Base-by-base conservation (phyloP, 805 yeast genomes). In the Candida nanaspora region DNA sequence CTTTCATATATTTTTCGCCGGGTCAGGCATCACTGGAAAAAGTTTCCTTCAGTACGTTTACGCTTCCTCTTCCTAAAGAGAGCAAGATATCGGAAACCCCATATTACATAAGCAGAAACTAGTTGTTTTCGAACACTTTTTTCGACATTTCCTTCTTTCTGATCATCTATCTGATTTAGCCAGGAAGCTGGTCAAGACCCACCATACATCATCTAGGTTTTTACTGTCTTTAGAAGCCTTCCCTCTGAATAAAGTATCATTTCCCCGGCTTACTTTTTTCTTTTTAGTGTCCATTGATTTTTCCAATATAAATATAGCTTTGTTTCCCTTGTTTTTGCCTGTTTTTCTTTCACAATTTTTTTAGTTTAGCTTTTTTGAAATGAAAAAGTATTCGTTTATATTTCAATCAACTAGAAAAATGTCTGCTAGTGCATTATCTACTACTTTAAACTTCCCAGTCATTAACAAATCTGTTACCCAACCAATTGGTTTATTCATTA, bases 401-500 rank as follows among this genome's bases (percentile, higher is more conserved):
- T 19, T 34, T 11, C 37, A 34, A 19, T 18, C 16, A 8, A 22
- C 38, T 6, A 35, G 22, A 18, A 39, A 36, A 27, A 42, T 42
- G 45, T 48, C 57, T 18, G 37, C 43, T 15, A 38, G 41, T 33
- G 50, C 56, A 26, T 50, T 58, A 29, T 45, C 53, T 21, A 48
- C 53, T 38, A 54, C 60, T 9, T 49, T 62, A 31, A 57, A 55
- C n/a, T 55, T 62, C 50, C 66, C 66, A 44, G 40, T 56, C 32
- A 49, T 56, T 38, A 61, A 62, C 52, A 53, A 57, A 42, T 42
- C 59, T 7, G 57, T 55, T 46, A 72, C 71, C 45, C 81, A 75
- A 60, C 81, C 81, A 51, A 72, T 77, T 26, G 81, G 80, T 50
- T 61, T 75, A 53, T 75, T 73, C 65, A 75, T 75, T 51, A 73